Evolutionary conservation across 2,329 filamentous ascomycete genomes (phyloP).

Genomic region (Epichloe brachyelytri): DNA sequence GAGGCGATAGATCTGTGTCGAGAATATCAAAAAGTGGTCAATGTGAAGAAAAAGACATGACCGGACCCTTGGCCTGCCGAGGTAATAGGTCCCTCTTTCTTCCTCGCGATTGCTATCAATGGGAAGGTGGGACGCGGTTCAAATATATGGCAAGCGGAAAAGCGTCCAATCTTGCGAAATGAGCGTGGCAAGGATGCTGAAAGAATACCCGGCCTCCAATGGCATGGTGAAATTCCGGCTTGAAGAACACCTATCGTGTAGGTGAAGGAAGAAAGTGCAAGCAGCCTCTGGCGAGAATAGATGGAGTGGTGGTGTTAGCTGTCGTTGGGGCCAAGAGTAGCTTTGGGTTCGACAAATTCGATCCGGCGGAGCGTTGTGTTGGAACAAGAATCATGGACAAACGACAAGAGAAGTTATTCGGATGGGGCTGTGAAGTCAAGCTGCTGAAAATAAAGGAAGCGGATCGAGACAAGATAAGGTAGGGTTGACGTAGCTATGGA

Average conservation of each 20-base stretch:
- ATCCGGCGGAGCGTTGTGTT: background rate
- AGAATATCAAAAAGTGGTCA: background rate
- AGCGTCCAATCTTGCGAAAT: background rate
- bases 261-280: background rate
- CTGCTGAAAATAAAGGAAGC: background rate
- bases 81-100: constrained; percentile 5
- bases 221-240: constrained; percentile 3
- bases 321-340: background rate
- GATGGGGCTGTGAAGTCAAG: background rate
- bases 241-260: background rate
- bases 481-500: background rate
- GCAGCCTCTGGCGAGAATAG: background rate
- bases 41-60: background rate
- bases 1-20: constrained; percentile 1
- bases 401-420: background rate
- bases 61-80: constrained; percentile 1
- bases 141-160: background rate
- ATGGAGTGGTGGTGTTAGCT: background rate
- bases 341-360: background rate
- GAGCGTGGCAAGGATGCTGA: background rate
- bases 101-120: constrained; percentile 2
- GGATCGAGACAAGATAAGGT: background rate
- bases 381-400: background rate
- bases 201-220: constrained; percentile 3
- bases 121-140: constrained; percentile 4